Percentiles rank a stretch among this genome's conserved stretches.
These are phyloP conservation scores for Carex sylvatica DNA, from an alignment of 202 grass and related monocot genomes.

Conservation along the genomic window DNA sequence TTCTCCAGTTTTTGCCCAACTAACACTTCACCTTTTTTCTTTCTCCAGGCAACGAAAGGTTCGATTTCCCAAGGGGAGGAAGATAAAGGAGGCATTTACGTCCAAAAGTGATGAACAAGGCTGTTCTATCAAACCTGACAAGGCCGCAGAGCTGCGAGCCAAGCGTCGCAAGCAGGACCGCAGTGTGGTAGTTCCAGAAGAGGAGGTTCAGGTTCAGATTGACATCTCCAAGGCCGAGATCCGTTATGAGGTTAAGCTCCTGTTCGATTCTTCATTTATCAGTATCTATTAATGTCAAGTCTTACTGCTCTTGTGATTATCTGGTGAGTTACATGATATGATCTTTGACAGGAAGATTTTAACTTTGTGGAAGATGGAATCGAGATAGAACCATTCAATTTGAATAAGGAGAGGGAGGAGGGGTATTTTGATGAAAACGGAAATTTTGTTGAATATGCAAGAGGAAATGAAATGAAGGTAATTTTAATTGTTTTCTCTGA, in stretches of 20 bases:
- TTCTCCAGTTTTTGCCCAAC: background rate
- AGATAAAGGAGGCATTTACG: conserved; percentile 42
- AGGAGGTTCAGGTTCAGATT: conserved; percentile 34
- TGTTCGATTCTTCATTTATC: background rate
- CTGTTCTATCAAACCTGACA: conserved; percentile 57
- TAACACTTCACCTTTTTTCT: conserved; percentile 12
- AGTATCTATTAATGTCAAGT: background rate
- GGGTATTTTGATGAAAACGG: conserved; percentile 91
- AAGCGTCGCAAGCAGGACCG: conserved; percentile 57
- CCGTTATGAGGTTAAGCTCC: conserved; percentile 53
- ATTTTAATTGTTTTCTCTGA: conserved; percentile 7
- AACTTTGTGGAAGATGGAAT: conserved; percentile 92
- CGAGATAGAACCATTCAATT: conserved; percentile 86
- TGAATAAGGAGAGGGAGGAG: conserved; percentile 94
- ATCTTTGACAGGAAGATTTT: conserved; percentile 52
- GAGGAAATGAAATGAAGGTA: conserved; percentile 77
- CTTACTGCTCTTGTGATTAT: background rate
- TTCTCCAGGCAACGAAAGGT: conserved; percentile 57
- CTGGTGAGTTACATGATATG: conserved; percentile 30
- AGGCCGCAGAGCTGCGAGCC: conserved; percentile 61
- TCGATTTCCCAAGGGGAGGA: conserved; percentile 96
- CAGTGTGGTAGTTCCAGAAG: conserved; percentile 17
- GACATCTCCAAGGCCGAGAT: conserved; percentile 64
- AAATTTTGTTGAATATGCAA: conserved; percentile 86
- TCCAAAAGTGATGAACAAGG: conserved; percentile 33